Evolutionary conservation across 2,329 filamentous ascomycete species (phyloP), one percentile per base, ranked within the genome.

Genomic region (Cercospora sp.): DNA sequence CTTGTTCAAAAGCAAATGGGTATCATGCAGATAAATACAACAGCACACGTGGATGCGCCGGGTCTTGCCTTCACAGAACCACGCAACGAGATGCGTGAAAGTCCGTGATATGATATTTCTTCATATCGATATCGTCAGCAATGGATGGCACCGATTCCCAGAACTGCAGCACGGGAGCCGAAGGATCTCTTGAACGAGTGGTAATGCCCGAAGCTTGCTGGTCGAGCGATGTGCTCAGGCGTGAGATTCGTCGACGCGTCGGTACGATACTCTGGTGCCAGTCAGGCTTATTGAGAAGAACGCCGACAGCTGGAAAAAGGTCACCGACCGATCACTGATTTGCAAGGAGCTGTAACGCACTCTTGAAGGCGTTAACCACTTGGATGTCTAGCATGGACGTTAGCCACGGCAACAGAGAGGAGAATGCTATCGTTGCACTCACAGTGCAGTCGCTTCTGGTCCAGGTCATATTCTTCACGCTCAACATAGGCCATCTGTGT

Each of bases 391-490:
- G 12, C 26, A 72, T 30, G 70, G 67, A 70, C 12, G 45, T 77
- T 55, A 79, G 70, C 33, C 36, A 69, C 26, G 26, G 76, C 57
- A 79, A 69, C 30, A 66, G 26, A 30, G 10, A 8, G 3, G 39
- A 23, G 60, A 3, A 39, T 9, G 7, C 26, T 5, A 20, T 6
- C 3, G 10, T 3, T 7, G 12, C 20, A 81, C 91, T 82, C 81
- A 96, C 93, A 92, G 75, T 97, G 93, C 69, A 89, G 84, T 75
- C 93, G 90, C 77, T 91, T 95, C 72, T 90, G 85, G 64, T 89
- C 87, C 66, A 96, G 83, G 28, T 84, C 86, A 45, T 87, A 83
- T 77, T 97, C 94, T 0, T 90, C 87, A 53, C 92, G 83, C 69
- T 90, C 87, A 31, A 96, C 92, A 77, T 90, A 91, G 69, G 88